phyloP scores from a whole-genome alignment of 2,329 filamentous ascomycete genomes.

The Apiospora koreana region DNA sequence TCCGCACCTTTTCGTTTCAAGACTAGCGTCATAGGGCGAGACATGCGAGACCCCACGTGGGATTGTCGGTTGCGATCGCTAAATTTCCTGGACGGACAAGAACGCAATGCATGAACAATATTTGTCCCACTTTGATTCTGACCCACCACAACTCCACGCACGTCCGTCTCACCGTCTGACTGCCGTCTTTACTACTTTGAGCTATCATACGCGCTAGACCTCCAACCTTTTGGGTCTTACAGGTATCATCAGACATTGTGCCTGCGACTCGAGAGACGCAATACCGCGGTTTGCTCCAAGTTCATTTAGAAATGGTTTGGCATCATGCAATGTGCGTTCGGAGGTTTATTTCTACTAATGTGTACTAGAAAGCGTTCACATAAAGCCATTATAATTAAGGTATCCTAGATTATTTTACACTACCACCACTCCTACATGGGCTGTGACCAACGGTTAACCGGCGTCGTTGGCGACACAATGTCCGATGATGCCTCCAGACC shows the following conservation, averaged over 20 bases:
- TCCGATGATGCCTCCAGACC: slow-evolving; percentile 22
- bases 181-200: no score
- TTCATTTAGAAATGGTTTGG: no score
- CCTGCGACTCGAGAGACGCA: no score
- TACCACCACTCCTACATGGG: not conserved
- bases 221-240: no score
- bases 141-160: not conserved
- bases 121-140: not conserved
- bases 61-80: not conserved
- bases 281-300: no score
- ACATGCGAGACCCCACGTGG: not conserved
- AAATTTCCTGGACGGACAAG: not conserved
- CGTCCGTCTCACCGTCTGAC: no score
- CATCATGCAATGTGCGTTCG: no score
- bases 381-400: not conserved
- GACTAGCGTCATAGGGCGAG: not conserved
- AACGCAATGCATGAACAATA: no score
- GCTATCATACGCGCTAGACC: no score
- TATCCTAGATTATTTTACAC: not conserved
- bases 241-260: no score
- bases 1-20: not conserved
- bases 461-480: slow-evolving; percentile 29
- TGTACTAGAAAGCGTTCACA: no score
- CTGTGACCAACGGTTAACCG: slow-evolving; percentile 11
- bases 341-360: no score